phyloP scores from a whole-genome alignment of 2,329 filamentous ascomycete genomes.

The Dactylellina haptotyla region DNA sequence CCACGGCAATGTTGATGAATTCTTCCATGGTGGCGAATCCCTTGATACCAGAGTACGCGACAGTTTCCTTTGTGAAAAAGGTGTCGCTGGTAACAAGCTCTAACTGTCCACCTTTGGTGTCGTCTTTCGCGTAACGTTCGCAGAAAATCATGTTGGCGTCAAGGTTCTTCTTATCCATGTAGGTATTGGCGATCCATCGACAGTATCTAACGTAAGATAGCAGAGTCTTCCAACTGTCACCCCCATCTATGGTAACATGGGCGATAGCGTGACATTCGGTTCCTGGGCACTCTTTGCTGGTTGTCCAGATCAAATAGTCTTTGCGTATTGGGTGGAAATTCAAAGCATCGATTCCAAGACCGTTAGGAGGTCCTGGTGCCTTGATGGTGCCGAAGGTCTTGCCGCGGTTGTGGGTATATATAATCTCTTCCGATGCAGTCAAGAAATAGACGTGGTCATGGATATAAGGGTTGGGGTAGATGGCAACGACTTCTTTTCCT shows the following conservation, averaged over 20 bases:
- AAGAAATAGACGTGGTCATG: constrained; percentile 89
- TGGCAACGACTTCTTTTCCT: constrained; percentile 73
- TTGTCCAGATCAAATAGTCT: constrained; percentile 87
- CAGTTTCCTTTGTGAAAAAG: constrained; percentile 72
- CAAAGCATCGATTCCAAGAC: constrained; percentile 23
- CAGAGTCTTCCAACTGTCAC: constrained; percentile 79
- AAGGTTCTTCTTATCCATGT: constrained; percentile 65
- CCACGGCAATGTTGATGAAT: constrained; percentile 88
- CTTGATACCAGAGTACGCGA: constrained; percentile 76
- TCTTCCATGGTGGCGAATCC: constrained; percentile 95
- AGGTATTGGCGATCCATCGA: constrained; percentile 75
- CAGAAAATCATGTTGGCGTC: constrained; percentile 70
- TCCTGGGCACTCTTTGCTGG: constrained; percentile 43
- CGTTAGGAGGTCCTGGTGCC: constrained; percentile 72
- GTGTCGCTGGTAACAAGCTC: constrained; percentile 81
- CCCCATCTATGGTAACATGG: constrained; percentile 80
- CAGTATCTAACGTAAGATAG: constrained; percentile 80
- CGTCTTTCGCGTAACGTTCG: constrained; percentile 71
- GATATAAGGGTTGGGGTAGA: constrained; percentile 81
- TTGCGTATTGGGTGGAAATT: constrained; percentile 83
- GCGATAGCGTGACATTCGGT: constrained; percentile 76
- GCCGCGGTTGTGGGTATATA: constrained; percentile 84
- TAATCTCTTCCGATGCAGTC: constrained; percentile 73
- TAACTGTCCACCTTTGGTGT: constrained; percentile 71
- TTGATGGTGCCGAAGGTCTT: constrained; percentile 78